These are phyloP conservation scores for Fomitopsis pinicola DNA, from an alignment of 1,284 basidiomycete species.

Conservation along the genomic window DNA sequence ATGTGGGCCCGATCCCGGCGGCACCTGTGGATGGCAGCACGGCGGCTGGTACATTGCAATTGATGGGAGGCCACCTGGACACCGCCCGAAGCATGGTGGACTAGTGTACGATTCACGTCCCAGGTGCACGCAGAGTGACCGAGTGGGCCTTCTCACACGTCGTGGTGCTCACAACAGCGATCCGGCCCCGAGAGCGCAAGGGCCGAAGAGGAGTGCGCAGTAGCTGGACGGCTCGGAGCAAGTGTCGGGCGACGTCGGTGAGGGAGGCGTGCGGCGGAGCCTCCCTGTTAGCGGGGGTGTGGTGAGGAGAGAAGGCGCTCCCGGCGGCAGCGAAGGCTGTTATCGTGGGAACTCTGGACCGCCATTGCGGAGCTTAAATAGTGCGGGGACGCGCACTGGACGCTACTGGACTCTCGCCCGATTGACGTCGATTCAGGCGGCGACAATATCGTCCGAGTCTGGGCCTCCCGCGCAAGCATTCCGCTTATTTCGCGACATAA, in stretches of 20 bases:
- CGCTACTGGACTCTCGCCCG: too few species aligned
- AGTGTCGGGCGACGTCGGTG: neutral
- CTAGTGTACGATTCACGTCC: neutral
- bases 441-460: slow-evolving; percentile 6
- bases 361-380: neutral
- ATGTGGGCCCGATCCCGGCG: neutral
- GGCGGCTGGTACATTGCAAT: neutral
- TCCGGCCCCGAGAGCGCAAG: neutral
- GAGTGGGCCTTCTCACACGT: neutral
- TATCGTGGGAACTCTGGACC: slow-evolving; percentile 1
- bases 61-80: neutral
- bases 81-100: neutral
- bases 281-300: neutral
- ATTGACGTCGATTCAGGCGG: slow-evolving; percentile 8
- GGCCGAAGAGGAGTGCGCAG: neutral
- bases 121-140: neutral
- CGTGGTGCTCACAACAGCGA: neutral
- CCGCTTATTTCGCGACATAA: slow-evolving; percentile 4
- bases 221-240: neutral
- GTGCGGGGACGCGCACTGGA: neutral
- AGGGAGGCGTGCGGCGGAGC: neutral
- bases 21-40: neutral
- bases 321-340: neutral
- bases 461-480: slow-evolving; percentile 1
- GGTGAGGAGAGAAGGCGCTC: neutral